A percentile compares a stretch with the other conserved stretches of the same genome.
Conservation (phyloP, 2,329 filamentous ascomycete species). For the Penicillium sp. region DNA sequence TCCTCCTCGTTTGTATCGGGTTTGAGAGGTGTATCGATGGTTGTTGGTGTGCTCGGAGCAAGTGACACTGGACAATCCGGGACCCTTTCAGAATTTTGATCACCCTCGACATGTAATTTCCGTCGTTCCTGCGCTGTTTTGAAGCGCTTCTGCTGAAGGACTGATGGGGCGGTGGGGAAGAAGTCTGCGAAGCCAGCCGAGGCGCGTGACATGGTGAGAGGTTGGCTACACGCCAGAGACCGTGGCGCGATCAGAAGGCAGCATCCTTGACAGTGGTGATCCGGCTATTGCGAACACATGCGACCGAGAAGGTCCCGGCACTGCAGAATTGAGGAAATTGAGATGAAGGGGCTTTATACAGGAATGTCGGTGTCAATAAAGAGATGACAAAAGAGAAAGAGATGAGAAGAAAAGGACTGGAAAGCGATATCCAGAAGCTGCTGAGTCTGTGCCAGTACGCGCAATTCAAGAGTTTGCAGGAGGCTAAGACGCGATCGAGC, state of each 20-base stretch:
- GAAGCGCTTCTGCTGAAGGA: constrained; percentile 50
- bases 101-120: constrained; percentile 43
- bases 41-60: constrained; percentile 8
- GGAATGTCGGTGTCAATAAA: not conserved
- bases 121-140: constrained; percentile 55
- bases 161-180: constrained; percentile 74
- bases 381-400: not conserved
- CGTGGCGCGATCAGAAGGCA: constrained; percentile 33
- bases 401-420: not conserved
- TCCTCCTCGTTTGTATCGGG: constrained; percentile 11
- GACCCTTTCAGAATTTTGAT: constrained; percentile 12
- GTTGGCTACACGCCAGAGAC: constrained; percentile 42
- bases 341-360: constrained; percentile 1
- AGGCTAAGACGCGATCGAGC: constrained; percentile 12
- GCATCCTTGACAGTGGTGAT: constrained; percentile 36
- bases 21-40: constrained; percentile 14
- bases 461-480: constrained; percentile 13
- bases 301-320: constrained; percentile 14
- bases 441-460: constrained; percentile 9
- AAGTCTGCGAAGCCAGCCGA: constrained; percentile 81
- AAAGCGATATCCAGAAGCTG: not conserved
- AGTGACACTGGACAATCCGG: constrained; percentile 2
- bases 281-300: constrained; percentile 20
- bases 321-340: not conserved
- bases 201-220: constrained; percentile 72